A percentile compares a stretch with the other conserved stretches of the same genome.
phyloP scores from a whole-genome alignment of 1,139 yeast species.

The Scheffersomyces illinoinensis region DNA sequence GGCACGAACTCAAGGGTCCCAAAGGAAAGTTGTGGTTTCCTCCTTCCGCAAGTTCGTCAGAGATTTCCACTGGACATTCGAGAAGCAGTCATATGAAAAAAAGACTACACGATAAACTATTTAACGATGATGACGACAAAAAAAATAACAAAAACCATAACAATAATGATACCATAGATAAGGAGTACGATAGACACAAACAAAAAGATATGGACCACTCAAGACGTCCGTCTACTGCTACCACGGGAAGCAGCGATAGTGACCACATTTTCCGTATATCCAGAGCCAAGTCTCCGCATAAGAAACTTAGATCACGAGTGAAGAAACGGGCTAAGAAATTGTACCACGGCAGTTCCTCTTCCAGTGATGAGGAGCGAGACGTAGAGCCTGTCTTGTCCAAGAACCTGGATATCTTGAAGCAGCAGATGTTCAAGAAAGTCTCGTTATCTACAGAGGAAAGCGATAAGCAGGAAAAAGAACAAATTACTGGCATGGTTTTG shows the following conservation, averaged over 20 bases:
- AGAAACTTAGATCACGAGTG: conserved; percentile 8
- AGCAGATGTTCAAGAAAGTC: conserved; percentile 16
- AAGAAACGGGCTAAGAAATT: conserved; percentile 8
- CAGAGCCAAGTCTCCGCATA: conserved; percentile 4
- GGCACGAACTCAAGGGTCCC: conserved; percentile 57
- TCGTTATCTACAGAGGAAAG: conserved; percentile 2
- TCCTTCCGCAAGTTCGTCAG: conserved; percentile 1
- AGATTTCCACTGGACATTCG: conserved; percentile 2
- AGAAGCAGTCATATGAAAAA: conserved; percentile 5
- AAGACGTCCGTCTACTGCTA: conserved; percentile 4
- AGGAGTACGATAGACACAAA: conserved; percentile 6
- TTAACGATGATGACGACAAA: conserved; percentile 14
- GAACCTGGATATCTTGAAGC: conserved; percentile 10
- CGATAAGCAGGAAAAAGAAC: conserved; percentile 1
- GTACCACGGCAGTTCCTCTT: conserved; percentile 9
- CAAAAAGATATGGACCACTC: background rate
- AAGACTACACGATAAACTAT: conserved; percentile 34
- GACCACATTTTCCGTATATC: conserved; percentile 9
- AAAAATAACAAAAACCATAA: conserved; percentile 5
- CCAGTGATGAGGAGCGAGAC: conserved; percentile 7
- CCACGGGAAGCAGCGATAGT: conserved; percentile 7
- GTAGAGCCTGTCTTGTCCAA: background rate
- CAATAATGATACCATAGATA: conserved; percentile 11
- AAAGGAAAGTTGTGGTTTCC: conserved; percentile 65
- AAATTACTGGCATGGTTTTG: background rate